Base-by-base conservation (phyloP, 495 filamentous ascomycete genomes). In the Penicillium silybi region DNA sequence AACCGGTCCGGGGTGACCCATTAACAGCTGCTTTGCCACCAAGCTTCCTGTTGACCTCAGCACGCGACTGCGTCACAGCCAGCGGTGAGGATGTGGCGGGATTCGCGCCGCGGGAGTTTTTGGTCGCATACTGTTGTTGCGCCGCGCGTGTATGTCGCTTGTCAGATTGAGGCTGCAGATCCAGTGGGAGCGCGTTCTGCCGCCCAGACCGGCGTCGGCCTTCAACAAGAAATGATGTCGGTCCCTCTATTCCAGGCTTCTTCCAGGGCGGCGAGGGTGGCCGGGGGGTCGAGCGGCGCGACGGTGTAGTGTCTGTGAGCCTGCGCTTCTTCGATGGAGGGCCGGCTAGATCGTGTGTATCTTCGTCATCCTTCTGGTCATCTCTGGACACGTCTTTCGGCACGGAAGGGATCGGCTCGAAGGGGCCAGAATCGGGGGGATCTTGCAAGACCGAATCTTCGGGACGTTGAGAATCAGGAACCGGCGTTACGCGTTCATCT, bases 211-310 rank as follows among this genome's bases (percentile, higher is more conserved):
- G 93, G 48, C 93, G 81, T 54, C 83, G 84, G 40, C 93, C 93
- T 71, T 89, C 85, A 54, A 85, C 84, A 20, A 85, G 69, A 56
- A 96, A 89, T 0, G 88, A 86, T 8, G 93, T 89, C 4, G 93
- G 93, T 0, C 92, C 95, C 39, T 95, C 89, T 22, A 83, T 87
- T 41, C 87, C 85, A 45, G 87, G 75, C 66, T 84, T 92, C 74
- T 93, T 97, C 93, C 93, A 98, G 20, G 93, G 93, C 50, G 93
- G 93, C 26, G 93, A 97, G 47, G 68, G 64, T 41, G 72, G 69
- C 46, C 81, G 76, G 42, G 79, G 72, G 18, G 70, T 68, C 11
- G 80, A 79, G 23, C 71, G 75, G 47, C 68, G 70, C 38, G 71
- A 70, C 15, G 67, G 63, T 16, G 69, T 69, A 42, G 70, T 57